Evolutionary conservation across 495 filamentous ascomycete genomes (phyloP).

Genomic region (Thozetella sp.): DNA sequence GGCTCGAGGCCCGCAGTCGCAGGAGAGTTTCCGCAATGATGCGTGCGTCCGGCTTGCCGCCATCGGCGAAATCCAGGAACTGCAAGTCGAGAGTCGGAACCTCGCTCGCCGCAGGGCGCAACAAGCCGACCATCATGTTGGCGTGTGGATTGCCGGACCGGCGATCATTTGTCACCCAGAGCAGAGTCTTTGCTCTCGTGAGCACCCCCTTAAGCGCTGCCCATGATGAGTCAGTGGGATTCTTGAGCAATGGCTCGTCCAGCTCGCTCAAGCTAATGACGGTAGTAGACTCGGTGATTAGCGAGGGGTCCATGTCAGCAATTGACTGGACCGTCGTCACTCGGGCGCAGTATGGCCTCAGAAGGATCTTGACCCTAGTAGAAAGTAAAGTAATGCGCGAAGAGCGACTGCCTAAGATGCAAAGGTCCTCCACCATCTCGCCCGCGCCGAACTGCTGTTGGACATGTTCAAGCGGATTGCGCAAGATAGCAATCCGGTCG

Average conservation of each 20-base stretch:
- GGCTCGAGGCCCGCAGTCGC: slow-evolving; percentile 14
- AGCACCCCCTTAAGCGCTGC: slow-evolving; percentile 30
- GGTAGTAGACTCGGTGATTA: neutral
- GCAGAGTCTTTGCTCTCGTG: slow-evolving; percentile 31
- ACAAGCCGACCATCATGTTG: slow-evolving; percentile 43
- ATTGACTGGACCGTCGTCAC: neutral
- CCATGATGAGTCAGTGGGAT: slow-evolving; percentile 30
- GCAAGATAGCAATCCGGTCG: neutral
- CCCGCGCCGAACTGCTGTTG: neutral
- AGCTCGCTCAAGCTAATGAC: slow-evolving; percentile 27
- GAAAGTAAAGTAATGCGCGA: neutral
- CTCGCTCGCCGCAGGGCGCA: slow-evolving; percentile 40
- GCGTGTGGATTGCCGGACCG: slow-evolving; percentile 27
- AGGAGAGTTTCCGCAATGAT: slow-evolving; percentile 25
- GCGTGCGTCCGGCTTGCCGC: slow-evolving; percentile 9
- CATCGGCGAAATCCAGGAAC: slow-evolving; percentile 37
- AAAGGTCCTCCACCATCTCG: neutral
- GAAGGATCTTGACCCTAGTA: neutral
- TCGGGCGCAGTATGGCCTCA: neutral
- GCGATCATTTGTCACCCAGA: slow-evolving; percentile 37
- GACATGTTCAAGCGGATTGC: neutral
- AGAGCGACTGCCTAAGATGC: neutral
- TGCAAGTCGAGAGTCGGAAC: slow-evolving; percentile 36
- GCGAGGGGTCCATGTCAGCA: neutral
- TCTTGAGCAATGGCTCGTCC: slow-evolving; percentile 28